phyloP scores from a whole-genome alignment of 2,329 filamentous ascomycete species.

The Xylogone sp. region DNA sequence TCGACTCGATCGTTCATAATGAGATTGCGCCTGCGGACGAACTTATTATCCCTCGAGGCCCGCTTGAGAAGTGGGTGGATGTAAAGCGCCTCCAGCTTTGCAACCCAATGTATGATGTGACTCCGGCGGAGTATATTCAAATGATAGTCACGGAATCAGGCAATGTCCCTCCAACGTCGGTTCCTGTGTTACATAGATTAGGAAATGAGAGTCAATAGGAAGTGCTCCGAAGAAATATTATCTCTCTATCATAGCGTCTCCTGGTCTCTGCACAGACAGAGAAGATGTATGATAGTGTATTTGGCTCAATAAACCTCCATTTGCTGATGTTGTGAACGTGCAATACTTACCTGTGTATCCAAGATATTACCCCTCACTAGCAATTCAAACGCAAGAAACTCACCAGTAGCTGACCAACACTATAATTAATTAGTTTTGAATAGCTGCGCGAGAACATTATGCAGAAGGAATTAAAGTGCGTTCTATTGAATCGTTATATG shows the following conservation, averaged over 20 bases:
- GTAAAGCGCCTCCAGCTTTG: constrained; percentile 57
- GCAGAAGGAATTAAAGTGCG: background rate
- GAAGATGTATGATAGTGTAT: background rate
- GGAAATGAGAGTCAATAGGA: constrained; percentile 34
- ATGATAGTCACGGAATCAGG: constrained; percentile 92
- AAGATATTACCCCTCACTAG: no score
- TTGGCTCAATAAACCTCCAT: background rate
- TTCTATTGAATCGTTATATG: background rate
- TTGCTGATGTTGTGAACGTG: background rate
- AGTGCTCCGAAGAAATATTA: background rate
- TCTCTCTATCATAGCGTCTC: background rate
- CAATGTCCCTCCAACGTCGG: constrained; percentile 78
- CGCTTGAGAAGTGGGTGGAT: constrained; percentile 52
- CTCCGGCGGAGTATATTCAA: constrained; percentile 79
- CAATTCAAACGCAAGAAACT: no score
- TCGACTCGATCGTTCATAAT: constrained; percentile 91
- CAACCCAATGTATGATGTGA: constrained; percentile 88
- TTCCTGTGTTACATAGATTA: constrained; percentile 68
- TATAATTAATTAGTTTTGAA: no score
- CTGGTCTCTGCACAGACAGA: background rate
- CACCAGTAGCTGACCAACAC: no score
- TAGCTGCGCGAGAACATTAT: no score
- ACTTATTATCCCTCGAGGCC: constrained; percentile 37
- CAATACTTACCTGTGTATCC: no score
- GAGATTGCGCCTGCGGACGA: constrained; percentile 79